Evolutionary conservation across 192 early-diverging fungal species (phyloP), one percentile per base, ranked within the genome.

Genomic region (Rhizophagus sp.): DNA sequence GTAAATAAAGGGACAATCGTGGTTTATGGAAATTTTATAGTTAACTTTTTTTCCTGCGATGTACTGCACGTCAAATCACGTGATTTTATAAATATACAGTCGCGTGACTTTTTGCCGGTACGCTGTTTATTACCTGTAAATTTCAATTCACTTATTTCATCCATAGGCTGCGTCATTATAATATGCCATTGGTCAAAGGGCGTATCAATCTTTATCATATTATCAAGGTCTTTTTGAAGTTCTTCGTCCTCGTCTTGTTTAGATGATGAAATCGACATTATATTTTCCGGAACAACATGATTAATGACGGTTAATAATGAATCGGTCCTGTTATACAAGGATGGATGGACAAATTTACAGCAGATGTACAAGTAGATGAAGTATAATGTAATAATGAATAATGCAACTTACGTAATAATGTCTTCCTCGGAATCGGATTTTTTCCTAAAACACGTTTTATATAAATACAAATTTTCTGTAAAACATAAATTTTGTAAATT

Each of bases 101-200:
- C 33, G 1, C 34, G 34, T 36, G 34, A 36, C 33, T 34, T 34
- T 36, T 2, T 4, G 34, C 1, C 3, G 4, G 2, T 0, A 36
- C 34, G 0, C 34, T 36, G 4, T 36, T 36, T 4, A 36, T 36
- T 36, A 47, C 44, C 44, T 47, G 9, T 41, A 36, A 71, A 79
- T 79, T 79, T 79, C 34, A 79, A 27, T 69, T 36, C 52, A 47
- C 67, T 2, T 36, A 61, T 7, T 70, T 71, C 78, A 61, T 79
- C 67, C 67, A 71, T 52, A 7, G 65, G 10, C 36, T 79, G 50
- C 19, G 30, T 19, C 17, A 70, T 52, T 30, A 70, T 70, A 25
- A 78, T 1, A 12, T 61, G 24, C 78, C 78, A 79, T 27, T 79
- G 34, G 11, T 79, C 36, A 36, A 8, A 22, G 12, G 25, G 19